Percentiles rank a stretch among this genome's conserved stretches.
Conservation (phyloP, 805 yeast species). For the Ogataea zsoltii region DNA sequence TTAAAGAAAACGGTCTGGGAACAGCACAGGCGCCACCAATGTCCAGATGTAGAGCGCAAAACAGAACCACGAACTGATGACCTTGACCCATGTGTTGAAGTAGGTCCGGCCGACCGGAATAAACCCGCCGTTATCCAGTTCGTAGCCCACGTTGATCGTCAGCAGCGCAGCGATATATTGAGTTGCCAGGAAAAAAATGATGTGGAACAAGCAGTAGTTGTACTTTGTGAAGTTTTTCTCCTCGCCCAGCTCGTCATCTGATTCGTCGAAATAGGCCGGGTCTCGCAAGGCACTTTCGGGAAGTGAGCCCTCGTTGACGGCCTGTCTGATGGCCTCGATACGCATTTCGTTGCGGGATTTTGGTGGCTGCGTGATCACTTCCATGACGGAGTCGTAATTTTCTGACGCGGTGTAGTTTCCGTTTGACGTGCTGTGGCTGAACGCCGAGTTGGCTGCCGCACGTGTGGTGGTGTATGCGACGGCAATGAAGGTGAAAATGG, state of each 20-base stretch:
- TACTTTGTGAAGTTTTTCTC: slow-evolving; percentile 68
- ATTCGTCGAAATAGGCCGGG: slow-evolving; percentile 55
- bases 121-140: slow-evolving; percentile 82
- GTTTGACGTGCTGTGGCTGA: slow-evolving; percentile 40
- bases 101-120: slow-evolving; percentile 97
- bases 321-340: slow-evolving; percentile 84
- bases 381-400: slow-evolving; percentile 45
- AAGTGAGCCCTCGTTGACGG: slow-evolving; percentile 93
- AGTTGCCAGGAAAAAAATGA: slow-evolving; percentile 91
- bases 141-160: slow-evolving; percentile 87
- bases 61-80: slow-evolving; percentile 90
- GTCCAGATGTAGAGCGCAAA: slow-evolving; percentile 88
- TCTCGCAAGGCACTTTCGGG: slow-evolving; percentile 91
- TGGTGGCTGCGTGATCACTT: slow-evolving; percentile 50
- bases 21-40: slow-evolving; percentile 80
- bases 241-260: slow-evolving; percentile 51
- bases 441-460: slow-evolving; percentile 84
- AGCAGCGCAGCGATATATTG: slow-evolving; percentile 94
- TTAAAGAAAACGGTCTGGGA: slow-evolving; percentile 78
- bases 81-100: slow-evolving; percentile 93
- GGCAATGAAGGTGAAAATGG: slow-evolving; percentile 90
- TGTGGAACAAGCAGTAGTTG: slow-evolving; percentile 84
- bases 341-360: slow-evolving; percentile 66
- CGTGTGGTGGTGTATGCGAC: slow-evolving; percentile 96
- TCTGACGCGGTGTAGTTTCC: slow-evolving; percentile 21